These are phyloP conservation scores for Exophiala calicioides DNA, from an alignment of 2,329 filamentous ascomycete species.

Conservation along the genomic window DNA sequence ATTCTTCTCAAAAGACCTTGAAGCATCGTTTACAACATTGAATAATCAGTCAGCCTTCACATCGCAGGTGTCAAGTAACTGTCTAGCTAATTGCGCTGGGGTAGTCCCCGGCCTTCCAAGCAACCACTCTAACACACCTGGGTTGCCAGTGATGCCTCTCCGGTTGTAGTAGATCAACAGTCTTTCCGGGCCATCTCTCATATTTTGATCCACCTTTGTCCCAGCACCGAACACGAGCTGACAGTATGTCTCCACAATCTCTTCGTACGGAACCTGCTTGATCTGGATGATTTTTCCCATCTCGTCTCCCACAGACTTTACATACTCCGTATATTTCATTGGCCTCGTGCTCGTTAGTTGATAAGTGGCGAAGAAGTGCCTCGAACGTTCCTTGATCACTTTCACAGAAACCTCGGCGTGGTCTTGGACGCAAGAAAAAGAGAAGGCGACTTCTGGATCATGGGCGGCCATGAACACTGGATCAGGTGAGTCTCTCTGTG, in stretches of 20 bases:
- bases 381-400: constrained; percentile 5
- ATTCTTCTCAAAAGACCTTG: too few species aligned
- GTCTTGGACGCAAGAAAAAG: constrained; percentile 10
- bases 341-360: constrained; percentile 10
- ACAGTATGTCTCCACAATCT: constrained; percentile 1
- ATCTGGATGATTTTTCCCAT: constrained; percentile 11
- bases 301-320: neutral
- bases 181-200: constrained; percentile 7
- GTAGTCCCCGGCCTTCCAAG: constrained; percentile 7
- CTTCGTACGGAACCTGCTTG: constrained; percentile 6
- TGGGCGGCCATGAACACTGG: constrained; percentile 5
- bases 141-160: constrained; percentile 5
- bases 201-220: neutral
- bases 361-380: constrained; percentile 13
- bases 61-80: too few species aligned
- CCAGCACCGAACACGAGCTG: constrained; percentile 1
- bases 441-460: constrained; percentile 2
- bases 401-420: constrained; percentile 11
- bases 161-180: constrained; percentile 16
- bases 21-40: too few species aligned
- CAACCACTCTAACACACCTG: constrained; percentile 17
- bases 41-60: too few species aligned
- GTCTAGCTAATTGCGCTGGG: constrained; percentile 7
- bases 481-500: constrained; percentile 1
- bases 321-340: constrained; percentile 11